phyloP scores from a whole-genome alignment of 164 flowering plant genomes.

The Tinospora cordifolia region DNA sequence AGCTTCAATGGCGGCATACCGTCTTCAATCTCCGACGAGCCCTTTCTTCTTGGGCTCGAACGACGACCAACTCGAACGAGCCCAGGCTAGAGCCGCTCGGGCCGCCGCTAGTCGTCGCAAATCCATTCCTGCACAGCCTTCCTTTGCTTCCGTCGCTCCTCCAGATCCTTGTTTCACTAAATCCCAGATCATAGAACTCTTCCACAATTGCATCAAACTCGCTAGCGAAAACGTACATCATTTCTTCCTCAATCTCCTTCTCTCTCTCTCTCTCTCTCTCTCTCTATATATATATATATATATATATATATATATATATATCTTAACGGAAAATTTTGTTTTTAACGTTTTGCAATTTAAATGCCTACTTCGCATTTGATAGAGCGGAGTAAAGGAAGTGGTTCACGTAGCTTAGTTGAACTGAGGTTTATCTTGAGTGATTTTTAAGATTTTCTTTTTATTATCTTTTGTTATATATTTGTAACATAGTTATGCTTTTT shows the following conservation, averaged over 20 bases:
- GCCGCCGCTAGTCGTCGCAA: conserved; percentile 74
- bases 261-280: background rate
- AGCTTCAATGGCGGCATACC: conserved; percentile 31
- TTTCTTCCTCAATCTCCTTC: conserved; percentile 1
- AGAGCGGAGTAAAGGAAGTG: no score
- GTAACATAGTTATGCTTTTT: background rate
- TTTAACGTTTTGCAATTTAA: no score
- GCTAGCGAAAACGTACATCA: conserved; percentile 83
- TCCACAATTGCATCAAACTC: conserved; percentile 86
- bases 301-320: no score
- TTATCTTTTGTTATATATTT: background rate
- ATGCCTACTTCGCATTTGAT: no score
- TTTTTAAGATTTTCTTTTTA: background rate
- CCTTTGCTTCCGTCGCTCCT: conserved; percentile 12
- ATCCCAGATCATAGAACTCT: conserved; percentile 66
- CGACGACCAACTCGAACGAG: conserved; percentile 82
- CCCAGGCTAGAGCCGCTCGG: conserved; percentile 90
- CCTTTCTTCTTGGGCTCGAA: conserved; percentile 74
- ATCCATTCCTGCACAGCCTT: conserved; percentile 19
- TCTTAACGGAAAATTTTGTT: no score
- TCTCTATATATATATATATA: no score
- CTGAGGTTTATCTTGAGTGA: no score
- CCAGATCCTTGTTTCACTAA: conserved; percentile 46
- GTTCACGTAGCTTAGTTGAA: no score
- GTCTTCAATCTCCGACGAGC: conserved; percentile 59